These are phyloP conservation scores for Pseudopithomyces maydicus DNA, from an alignment of 2,329 filamentous ascomycete genomes.

Conservation along the genomic window DNA sequence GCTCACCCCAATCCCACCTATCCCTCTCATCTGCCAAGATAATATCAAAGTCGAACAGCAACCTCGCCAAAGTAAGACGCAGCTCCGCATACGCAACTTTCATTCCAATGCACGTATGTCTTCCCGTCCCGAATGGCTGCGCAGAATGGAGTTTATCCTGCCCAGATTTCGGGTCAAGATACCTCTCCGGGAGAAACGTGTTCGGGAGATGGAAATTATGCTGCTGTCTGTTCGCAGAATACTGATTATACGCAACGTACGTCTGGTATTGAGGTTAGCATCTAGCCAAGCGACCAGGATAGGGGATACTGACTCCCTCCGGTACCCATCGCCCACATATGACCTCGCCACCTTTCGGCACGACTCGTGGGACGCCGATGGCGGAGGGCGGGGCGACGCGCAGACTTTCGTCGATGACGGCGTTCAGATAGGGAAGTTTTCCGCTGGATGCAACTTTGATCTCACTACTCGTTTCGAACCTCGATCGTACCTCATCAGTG, in stretches of 20 bases:
- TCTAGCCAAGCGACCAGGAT: neutral
- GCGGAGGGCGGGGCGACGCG: slow-evolving; percentile 33
- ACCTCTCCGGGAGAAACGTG: slow-evolving; percentile 9
- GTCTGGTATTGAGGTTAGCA: slow-evolving; percentile 21
- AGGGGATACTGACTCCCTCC: slow-evolving; percentile 10
- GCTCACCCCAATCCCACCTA: slow-evolving; percentile 20
- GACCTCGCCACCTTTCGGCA: slow-evolving; percentile 29
- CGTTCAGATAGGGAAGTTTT: slow-evolving; percentile 35
- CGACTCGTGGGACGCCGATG: slow-evolving; percentile 25
- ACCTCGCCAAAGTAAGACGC: slow-evolving; percentile 22
- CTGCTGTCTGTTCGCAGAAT: slow-evolving; percentile 27
- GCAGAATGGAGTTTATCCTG: slow-evolving; percentile 13
- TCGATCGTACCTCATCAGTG: slow-evolving; percentile 26
- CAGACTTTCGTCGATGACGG: slow-evolving; percentile 22
- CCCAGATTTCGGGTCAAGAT: slow-evolving; percentile 1
- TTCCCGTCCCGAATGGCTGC: slow-evolving; percentile 22
- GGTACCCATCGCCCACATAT: slow-evolving; percentile 30
- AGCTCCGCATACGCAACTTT: slow-evolving; percentile 33
- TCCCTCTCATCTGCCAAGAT: slow-evolving; percentile 14
- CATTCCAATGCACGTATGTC: slow-evolving; percentile 26
- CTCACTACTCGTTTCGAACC: slow-evolving; percentile 29
- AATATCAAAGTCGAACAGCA: slow-evolving; percentile 25
- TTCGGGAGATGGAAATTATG: slow-evolving; percentile 36
- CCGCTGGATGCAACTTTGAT: slow-evolving; percentile 29
- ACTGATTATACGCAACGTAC: slow-evolving; percentile 37